Evolutionary conservation across 2,329 filamentous ascomycete species (phyloP).

Genomic region (Apiospora malaysiana): DNA sequence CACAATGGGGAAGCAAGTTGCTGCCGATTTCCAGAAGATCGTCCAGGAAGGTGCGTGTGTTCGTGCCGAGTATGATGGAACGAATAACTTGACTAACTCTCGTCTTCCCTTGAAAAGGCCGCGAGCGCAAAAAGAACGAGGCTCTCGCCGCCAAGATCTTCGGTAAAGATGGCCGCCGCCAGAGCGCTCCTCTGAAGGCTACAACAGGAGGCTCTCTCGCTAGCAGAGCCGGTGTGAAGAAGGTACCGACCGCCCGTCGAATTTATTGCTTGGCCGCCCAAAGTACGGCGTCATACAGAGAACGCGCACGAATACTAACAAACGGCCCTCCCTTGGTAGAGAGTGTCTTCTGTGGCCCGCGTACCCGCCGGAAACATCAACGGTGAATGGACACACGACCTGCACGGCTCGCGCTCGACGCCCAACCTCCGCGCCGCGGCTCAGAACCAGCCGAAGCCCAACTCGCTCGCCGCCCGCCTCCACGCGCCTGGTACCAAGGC

Average conservation of each 20-base stretch:
- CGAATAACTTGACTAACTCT: background rate
- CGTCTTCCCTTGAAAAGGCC: slow-evolving; percentile 49
- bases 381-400: slow-evolving; percentile 74
- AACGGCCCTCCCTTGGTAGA: slow-evolving; percentile 38
- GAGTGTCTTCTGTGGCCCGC: slow-evolving; percentile 38
- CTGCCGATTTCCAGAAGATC: slow-evolving; percentile 60
- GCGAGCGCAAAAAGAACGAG: slow-evolving; percentile 74
- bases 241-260: slow-evolving; percentile 52
- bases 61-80: background rate
- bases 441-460: slow-evolving; percentile 40
- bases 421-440: slow-evolving; percentile 48
- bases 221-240: slow-evolving; percentile 75
- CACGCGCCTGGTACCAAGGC: slow-evolving; percentile 45
- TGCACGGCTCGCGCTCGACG: slow-evolving; percentile 58
- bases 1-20: slow-evolving; percentile 48
- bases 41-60: slow-evolving; percentile 54
- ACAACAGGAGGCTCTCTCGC: slow-evolving; percentile 64
- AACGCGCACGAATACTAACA: slow-evolving; percentile 20
- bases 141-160: slow-evolving; percentile 76
- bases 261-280: background rate
- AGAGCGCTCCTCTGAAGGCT: slow-evolving; percentile 60
- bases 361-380: slow-evolving; percentile 62
- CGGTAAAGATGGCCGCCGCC: slow-evolving; percentile 60
- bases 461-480: slow-evolving; percentile 55
- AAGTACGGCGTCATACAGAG: slow-evolving; percentile 29